These are phyloP conservation scores for Cladosporium phlei DNA, from an alignment of 2,329 filamentous ascomycete species.

Conservation along the genomic window DNA sequence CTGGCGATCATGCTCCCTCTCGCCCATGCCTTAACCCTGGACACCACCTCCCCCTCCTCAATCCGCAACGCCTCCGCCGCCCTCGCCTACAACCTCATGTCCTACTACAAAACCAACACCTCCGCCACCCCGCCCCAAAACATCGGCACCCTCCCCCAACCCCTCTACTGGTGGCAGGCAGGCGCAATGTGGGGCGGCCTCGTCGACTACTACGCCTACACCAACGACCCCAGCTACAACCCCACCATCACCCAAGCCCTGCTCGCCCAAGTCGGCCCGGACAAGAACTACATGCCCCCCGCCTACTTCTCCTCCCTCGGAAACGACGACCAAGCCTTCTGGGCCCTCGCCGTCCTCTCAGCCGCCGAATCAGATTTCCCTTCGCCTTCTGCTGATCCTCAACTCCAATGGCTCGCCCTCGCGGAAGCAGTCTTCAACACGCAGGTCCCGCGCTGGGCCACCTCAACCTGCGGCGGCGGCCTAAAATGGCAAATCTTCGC, in stretches of 20 bases:
- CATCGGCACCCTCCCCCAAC: constrained; percentile 39
- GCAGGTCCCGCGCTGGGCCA: constrained; percentile 67
- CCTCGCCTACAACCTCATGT: constrained; percentile 31
- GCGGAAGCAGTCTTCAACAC: constrained; percentile 77
- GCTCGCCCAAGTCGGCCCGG: constrained; percentile 38
- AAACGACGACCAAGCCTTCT: constrained; percentile 67
- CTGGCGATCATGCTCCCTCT: constrained; percentile 1
- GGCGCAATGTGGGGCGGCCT: constrained; percentile 36
- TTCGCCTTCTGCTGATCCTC: constrained; percentile 51
- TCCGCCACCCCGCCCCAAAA: constrained; percentile 25
- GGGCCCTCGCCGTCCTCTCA: constrained; percentile 75
- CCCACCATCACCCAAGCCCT: constrained; percentile 39
- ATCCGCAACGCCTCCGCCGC: constrained; percentile 30
- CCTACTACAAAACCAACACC: constrained; percentile 33
- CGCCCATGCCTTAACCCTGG: constrained; percentile 18
- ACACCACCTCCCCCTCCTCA: constrained; percentile 25
- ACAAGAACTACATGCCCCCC: constrained; percentile 40
- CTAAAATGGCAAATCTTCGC: constrained; percentile 82
- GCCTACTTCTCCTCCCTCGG: constrained; percentile 33
- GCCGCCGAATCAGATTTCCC: constrained; percentile 74
- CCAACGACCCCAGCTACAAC: constrained; percentile 41
- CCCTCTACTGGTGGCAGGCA: constrained; percentile 47
- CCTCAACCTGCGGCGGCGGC: constrained; percentile 62
- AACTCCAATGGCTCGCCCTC: constrained; percentile 67
- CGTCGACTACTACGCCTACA: constrained; percentile 45